Conservation (phyloP, 192 early-diverging fungal genomes). For the Mortierella alpina region DNA sequence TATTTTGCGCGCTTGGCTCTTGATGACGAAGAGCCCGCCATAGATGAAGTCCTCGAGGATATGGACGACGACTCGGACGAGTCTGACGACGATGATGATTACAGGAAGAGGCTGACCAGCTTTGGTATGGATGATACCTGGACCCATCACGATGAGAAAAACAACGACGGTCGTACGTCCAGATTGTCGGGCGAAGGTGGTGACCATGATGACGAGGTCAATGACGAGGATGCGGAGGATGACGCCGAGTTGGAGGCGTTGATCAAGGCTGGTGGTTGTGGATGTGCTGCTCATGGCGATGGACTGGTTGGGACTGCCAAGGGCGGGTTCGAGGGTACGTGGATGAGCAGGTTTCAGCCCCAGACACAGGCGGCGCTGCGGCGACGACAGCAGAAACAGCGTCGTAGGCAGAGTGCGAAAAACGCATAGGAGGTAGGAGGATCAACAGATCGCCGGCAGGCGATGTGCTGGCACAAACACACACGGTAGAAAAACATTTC, state of each 20-base stretch:
- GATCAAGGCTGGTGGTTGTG: constrained; percentile 52
- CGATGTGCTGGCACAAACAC: too few relatives aligned
- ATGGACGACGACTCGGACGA: constrained; percentile 28
- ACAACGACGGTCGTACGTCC: background rate
- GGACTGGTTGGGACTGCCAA: constrained; percentile 30
- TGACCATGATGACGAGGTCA: background rate
- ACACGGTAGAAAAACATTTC: too few relatives aligned
- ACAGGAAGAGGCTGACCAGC: background rate
- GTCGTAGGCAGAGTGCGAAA: constrained; percentile 11
- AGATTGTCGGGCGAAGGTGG: background rate
- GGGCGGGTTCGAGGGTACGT: constrained; percentile 45
- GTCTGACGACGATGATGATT: constrained; percentile 26
- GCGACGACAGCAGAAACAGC: constrained; percentile 29
- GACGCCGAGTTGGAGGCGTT: constrained; percentile 44
- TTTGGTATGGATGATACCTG: background rate
- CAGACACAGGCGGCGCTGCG: constrained; percentile 26
- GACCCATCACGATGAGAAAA: background rate
- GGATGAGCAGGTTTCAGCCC: constrained; percentile 47
- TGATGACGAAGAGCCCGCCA: constrained; percentile 43
- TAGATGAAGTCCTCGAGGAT: constrained; percentile 50
- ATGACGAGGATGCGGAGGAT: constrained; percentile 16
- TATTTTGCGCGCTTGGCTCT: constrained; percentile 42
- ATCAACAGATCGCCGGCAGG: too few relatives aligned
- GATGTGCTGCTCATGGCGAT: constrained; percentile 47
- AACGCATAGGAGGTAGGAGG: background rate